phyloP scores from a whole-genome alignment of 108 stramenopile species.

The Skeletonema marinoi region DNA sequence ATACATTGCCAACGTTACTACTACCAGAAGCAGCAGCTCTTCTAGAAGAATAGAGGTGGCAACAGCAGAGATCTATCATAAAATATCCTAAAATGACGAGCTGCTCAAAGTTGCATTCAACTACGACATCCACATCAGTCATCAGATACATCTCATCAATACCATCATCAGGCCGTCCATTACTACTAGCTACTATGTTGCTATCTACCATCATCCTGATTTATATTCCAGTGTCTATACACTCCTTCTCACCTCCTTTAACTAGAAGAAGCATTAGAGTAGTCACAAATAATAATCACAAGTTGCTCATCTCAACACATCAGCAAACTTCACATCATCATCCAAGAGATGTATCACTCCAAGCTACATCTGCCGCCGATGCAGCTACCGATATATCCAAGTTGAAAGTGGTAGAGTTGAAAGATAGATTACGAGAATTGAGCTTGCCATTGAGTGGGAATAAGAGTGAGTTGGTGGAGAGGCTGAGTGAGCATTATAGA shows the following conservation, averaged over 20 bases:
- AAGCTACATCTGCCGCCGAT: neutral
- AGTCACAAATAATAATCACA: neutral
- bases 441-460: constrained; percentile 13
- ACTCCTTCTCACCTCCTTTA: neutral
- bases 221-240: neutral
- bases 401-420: constrained; percentile 11
- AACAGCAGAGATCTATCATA: neutral
- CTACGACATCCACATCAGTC: neutral
- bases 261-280: neutral
- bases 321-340: neutral
- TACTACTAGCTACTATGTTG: neutral
- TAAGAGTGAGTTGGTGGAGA: constrained; percentile 14
- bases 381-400: neutral
- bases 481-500: neutral
- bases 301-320: neutral
- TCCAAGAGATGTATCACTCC: neutral
- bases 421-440: constrained; percentile 16
- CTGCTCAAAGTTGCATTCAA: neutral
- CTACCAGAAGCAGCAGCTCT: neutral
- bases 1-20: neutral
- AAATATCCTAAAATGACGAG: neutral
- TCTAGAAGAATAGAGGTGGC: neutral
- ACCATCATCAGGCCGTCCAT: neutral
- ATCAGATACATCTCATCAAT: neutral
- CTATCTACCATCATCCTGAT: neutral